phyloP scores from a whole-genome alignment of 2,329 filamentous ascomycete genomes.

The Leptographium flavum region DNA sequence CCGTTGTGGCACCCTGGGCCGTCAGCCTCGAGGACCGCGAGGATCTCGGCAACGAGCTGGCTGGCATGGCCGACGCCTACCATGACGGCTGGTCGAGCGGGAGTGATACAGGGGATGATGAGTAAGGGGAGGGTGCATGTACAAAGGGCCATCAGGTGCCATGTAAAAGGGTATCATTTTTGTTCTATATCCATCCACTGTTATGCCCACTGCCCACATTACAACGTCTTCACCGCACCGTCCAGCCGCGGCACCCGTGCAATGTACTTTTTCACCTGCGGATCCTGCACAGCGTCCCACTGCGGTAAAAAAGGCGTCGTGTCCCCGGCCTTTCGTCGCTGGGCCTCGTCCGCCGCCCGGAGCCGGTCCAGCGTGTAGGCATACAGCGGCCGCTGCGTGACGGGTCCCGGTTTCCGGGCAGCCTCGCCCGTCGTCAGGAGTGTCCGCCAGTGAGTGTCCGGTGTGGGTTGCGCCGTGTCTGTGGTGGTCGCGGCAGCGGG shows the following conservation, averaged over 20 bases:
- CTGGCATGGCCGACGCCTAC: constrained; percentile 76
- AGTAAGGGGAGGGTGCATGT: constrained; percentile 11
- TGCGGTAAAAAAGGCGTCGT: constrained; percentile 8
- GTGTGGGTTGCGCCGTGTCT: not conserved
- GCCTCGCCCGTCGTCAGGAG: constrained; percentile 4
- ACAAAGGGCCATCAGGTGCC: not conserved
- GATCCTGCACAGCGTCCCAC: constrained; percentile 11
- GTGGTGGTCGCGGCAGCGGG: too few species aligned
- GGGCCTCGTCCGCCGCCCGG: constrained; percentile 5
- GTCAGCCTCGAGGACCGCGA: constrained; percentile 71
- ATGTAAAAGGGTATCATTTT: not conserved
- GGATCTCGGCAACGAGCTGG: constrained; percentile 63
- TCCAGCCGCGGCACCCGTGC: constrained; percentile 6
- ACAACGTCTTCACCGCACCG: constrained; percentile 1
- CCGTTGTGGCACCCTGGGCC: constrained; percentile 35
- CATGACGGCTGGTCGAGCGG: constrained; percentile 77
- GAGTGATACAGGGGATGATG: constrained; percentile 55
- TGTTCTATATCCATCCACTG: constrained; percentile 5
- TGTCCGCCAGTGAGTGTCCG: constrained; percentile 7
- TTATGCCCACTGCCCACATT: not conserved
- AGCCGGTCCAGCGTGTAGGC: constrained; percentile 11
- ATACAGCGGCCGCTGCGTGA: constrained; percentile 9
- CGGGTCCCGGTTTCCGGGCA: not conserved
- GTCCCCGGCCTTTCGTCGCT: constrained; percentile 6
- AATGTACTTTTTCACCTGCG: constrained; percentile 9